Base-by-base conservation (phyloP, 2,329 filamentous ascomycete genomes). In the Stemphylium lycopersici region DNA sequence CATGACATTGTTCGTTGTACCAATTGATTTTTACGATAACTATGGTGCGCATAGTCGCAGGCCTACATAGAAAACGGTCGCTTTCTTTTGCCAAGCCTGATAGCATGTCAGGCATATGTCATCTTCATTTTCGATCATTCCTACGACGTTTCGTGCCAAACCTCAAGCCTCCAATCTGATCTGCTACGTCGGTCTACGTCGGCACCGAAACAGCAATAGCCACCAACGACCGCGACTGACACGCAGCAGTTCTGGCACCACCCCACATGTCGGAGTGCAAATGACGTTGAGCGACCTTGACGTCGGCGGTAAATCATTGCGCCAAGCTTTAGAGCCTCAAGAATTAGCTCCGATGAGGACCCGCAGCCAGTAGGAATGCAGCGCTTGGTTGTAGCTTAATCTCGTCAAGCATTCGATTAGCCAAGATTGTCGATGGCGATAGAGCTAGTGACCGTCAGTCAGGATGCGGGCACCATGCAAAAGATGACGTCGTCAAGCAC, bases 311-410 rank as follows among this genome's bases (percentile, higher is more conserved):
- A 38, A 36, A 34, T 50, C 16, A 20, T 15, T 16, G 24, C 16
- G 42, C 31, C 41, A 51, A 55, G 52, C 34, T 44, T 44, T 38
- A 22, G 47, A 52, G 52, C 36, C 52, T 55, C 41, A 52, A 52
- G 36, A 18, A 33, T 37, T 29, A 37, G 7, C 22, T 15, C 48
- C 42, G 52, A 50, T 38, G 15, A 46, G 36, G 12, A 12, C 22
- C 52, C 52, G 48, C 31, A 39, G 34, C 52, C 52, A 55, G 38
- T 55, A 29, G 46, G 46, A 44, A 24, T n/a, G 8, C 34, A 33
- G 13, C 52, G 29, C 46, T 45, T 49, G 15, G 2, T 3, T 4
- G 20, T 46, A 40, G 47, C 48, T 55, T 52, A 46, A 52, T 24
- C 41, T 6, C 16, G 33, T 52, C 42, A 52, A 55, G 52, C 48